Base-by-base conservation (phyloP, 805 yeast genomes). In the Yarrowia sp. region DNA sequence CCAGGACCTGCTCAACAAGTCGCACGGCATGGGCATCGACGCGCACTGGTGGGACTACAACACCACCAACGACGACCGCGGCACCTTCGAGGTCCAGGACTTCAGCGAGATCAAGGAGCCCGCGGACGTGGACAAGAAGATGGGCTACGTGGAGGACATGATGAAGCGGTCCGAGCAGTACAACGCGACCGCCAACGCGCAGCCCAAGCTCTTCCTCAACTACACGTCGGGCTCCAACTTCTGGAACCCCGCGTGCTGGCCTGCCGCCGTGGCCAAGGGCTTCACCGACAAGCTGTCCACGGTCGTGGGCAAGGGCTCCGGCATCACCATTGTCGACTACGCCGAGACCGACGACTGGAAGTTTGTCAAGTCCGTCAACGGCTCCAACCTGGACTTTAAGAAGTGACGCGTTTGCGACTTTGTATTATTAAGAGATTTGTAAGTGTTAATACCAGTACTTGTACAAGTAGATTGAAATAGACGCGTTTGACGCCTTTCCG, bases 151-250 rank as follows among this genome's bases (percentile, higher is more conserved):
- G 65, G 83, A 81, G 68, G 77, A 80, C 29, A 79, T 85, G 69
- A 76, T 85, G 41, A 71, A 77, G 38, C 78, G 78, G 56, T 88
- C 93, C 1, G 70, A 71, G 32, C 77, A 81, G 21, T 79, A 81
- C 73, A 80, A 78, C 68, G 63, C 71, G 13, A 77, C 81, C 55
- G 71, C 76, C 62, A 66, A 74, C 24, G 44, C 66, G 13, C 60
- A 65, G 25, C 76, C 81, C 53, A 87, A 85, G 72, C 74, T 88
- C 66, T 87, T 81, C 68, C 73, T 88, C 65, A 88, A 88, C 74
- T 88, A 86, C 72, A 84, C 90, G 63, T 81, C 90, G 1, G 93
- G 87, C 16, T 79, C 91, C 44, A 85, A 85, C 73, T 85, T 87
- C 71, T 85, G 85, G 72, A 83, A 86, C 72, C 83, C 78, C 58